phyloP scores from a whole-genome alignment of 148 eudicot genomes.

The Diospyros lotus region DNA sequence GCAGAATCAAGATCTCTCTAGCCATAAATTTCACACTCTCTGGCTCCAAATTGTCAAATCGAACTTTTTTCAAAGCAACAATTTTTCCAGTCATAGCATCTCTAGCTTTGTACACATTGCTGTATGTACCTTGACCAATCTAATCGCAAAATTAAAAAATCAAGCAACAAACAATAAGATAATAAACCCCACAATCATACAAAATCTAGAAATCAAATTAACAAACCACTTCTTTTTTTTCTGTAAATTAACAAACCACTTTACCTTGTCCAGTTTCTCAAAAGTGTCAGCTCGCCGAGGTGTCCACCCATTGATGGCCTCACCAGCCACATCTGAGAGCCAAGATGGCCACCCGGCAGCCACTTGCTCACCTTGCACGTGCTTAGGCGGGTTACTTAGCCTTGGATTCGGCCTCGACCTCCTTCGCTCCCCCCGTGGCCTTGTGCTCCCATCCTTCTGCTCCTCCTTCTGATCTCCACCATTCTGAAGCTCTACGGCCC shows the following conservation, averaged over 20 bases:
- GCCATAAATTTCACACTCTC: slow-evolving; percentile 92
- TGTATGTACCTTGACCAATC: slow-evolving; percentile 95
- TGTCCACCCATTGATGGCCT: slow-evolving; percentile 73
- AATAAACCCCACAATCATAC: not conserved
- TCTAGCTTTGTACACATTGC: slow-evolving; percentile 90
- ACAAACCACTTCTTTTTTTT: not conserved
- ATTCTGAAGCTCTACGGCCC: slow-evolving; percentile 27
- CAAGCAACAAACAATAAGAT: slow-evolving; percentile 12
- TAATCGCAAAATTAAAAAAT: slow-evolving; percentile 23
- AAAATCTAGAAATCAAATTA: not conserved
- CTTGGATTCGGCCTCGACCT: slow-evolving; percentile 57
- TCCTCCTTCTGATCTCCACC: slow-evolving; percentile 31
- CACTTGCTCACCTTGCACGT: slow-evolving; percentile 68
- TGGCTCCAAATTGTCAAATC: slow-evolving; percentile 88
- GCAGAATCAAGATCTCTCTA: slow-evolving; percentile 69
- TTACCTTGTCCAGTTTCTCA: slow-evolving; percentile 72
- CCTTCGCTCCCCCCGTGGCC: slow-evolving; percentile 40
- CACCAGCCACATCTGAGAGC: slow-evolving; percentile 73
- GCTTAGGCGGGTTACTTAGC: slow-evolving; percentile 57
- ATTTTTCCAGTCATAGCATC: slow-evolving; percentile 62
- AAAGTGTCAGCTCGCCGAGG: slow-evolving; percentile 81
- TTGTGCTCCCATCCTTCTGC: slow-evolving; percentile 32
- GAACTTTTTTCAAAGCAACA: slow-evolving; percentile 81
- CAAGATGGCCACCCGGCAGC: slow-evolving; percentile 85
- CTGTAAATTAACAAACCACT: not conserved